phyloP scores from a whole-genome alignment of 371 early-diverging fungal species.

The Mucor irregularis region DNA sequence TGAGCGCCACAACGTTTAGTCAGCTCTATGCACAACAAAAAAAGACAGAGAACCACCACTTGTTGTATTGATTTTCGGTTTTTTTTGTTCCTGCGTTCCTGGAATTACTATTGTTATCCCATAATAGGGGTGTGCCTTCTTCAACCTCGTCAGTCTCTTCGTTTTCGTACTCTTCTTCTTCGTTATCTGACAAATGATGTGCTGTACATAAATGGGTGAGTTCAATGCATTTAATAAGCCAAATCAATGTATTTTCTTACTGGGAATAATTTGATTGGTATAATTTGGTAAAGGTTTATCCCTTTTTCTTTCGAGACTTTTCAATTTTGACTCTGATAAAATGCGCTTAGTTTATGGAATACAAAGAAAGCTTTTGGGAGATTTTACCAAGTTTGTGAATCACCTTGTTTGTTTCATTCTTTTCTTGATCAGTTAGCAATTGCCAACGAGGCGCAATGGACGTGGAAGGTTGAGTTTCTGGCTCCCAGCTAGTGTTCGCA shows the following conservation, averaged over 20 bases:
- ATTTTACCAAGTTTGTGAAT: neutral
- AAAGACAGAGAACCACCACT: neutral
- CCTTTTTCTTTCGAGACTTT: neutral
- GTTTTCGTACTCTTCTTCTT: neutral
- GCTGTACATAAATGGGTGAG: neutral
- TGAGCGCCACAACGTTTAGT: neutral
- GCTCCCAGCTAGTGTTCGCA: no score
- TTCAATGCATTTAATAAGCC: neutral
- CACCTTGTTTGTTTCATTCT: neutral
- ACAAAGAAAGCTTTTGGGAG: neutral
- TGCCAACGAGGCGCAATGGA: neutral
- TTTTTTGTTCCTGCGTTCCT: neutral
- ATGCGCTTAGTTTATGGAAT: neutral
- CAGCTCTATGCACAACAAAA: neutral
- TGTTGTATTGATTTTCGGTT: conserved; percentile 5
- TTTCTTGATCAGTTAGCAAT: neutral
- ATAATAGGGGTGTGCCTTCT: conserved; percentile 19
- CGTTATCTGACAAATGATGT: neutral
- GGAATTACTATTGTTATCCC: neutral
- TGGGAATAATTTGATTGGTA: neutral
- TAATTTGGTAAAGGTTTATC: neutral
- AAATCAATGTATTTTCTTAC: neutral
- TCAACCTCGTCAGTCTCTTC: conserved; percentile 5
- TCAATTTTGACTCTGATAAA: conserved; percentile 5
- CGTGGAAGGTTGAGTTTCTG: no score